Base-by-base conservation (phyloP, 768 basidiomycete species). In the Chalciporus chontae region DNA sequence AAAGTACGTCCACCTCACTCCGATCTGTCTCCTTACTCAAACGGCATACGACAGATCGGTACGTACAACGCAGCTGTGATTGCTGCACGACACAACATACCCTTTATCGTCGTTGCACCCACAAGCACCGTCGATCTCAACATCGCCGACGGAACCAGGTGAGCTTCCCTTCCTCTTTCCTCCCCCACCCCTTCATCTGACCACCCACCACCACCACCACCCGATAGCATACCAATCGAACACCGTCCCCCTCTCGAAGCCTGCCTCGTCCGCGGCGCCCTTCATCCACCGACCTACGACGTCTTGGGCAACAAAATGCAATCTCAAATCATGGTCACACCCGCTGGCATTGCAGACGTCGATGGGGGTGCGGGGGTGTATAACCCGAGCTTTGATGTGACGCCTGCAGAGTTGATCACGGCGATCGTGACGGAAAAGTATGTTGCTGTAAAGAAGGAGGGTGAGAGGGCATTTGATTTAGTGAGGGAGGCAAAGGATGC, bases 381-480 rank as follows among this genome's bases (percentile, higher is more conserved):
- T 67, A 98, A 96, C 67, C 94, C 95, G 1, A 91, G 90, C 55
- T 98, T 97, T 69, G 95, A 98, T 64, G 93, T 98, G 14, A 97
- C 95, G 0, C 94, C 94, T 0, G 91, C 94, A 3, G 86, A 89
- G 51, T 73, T 97, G 38, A 96, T 98, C 55, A 89, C 85, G n/a
- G 90, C 89, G 26, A 88, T 98, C 44, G 93, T 94, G 11, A 97
- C 94, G 3, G 95, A 98, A 72, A 92, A 88, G 58, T 94, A 95
- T 7, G 92, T 96, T 27, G 91, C 90, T 4, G 80, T 85, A 50
- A 85, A 84, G 61, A 70, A 71, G 50, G 77, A 77, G 7, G 84
- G 84, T 19, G 72, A 76, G 51, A 65, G 63, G 3, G 61, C 52
- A 21, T 90, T 92, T 59, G 86, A 94, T 61, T 73, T 94, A 23